Percentiles rank a stretch among this genome's conserved stretches.
phyloP scores from a whole-genome alignment of 1,284 basidiomycete genomes.

The Ceratobasidium sp. region DNA sequence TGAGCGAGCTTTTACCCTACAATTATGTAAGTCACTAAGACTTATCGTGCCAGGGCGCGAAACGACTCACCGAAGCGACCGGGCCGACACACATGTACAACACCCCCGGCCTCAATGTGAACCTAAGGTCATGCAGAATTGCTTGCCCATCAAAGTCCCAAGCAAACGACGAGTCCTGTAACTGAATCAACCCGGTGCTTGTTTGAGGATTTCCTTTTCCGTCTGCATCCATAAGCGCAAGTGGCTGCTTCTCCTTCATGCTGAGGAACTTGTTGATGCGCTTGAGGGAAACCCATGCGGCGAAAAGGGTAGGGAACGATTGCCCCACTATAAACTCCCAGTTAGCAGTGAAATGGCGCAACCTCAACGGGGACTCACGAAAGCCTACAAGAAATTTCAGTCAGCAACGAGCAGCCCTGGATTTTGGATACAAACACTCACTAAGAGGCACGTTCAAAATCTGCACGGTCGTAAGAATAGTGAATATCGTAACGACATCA shows the following conservation, averaged over 20 bases:
- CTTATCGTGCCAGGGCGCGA: too few relatives aligned
- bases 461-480: slow-evolving; percentile 41
- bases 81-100: slow-evolving; percentile 49
- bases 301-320: slow-evolving; percentile 48
- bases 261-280: slow-evolving; percentile 49
- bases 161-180: slow-evolving; percentile 36
- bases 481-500: slow-evolving; percentile 40
- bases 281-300: slow-evolving; percentile 48
- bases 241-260: slow-evolving; percentile 40
- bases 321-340: slow-evolving; percentile 45
- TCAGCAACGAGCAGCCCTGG: neutral
- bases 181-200: neutral
- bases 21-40: too few relatives aligned
- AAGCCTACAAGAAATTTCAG: neutral
- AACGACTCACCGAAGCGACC: slow-evolving; percentile 49
- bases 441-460: slow-evolving; percentile 24
- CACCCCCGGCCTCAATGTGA: slow-evolving; percentile 40
- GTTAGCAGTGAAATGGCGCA: neutral
- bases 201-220: neutral
- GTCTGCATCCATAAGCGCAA: neutral
- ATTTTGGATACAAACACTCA: neutral
- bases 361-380: neutral
- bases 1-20: slow-evolving; percentile 45
- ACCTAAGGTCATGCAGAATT: slow-evolving; percentile 42
- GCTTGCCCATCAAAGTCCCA: slow-evolving; percentile 22